A percentile compares a stretch with the other conserved stretches of the same genome.
These are phyloP conservation scores for Nothomitra cinnamomea DNA, from an alignment of 2,329 filamentous ascomycete species.

Conservation along the genomic window DNA sequence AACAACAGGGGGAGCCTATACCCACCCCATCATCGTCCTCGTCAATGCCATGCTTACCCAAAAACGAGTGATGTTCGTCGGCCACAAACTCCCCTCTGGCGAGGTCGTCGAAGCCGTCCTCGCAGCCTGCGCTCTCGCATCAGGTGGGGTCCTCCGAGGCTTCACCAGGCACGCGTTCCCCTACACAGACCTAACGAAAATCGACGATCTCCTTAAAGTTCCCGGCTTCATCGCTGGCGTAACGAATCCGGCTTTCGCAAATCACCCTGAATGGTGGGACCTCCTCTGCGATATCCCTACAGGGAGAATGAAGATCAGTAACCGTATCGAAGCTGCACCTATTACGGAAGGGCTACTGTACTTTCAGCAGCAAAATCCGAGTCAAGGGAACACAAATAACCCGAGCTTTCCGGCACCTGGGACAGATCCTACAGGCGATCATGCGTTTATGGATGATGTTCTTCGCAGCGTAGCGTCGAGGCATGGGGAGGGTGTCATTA, in stretches of 20 bases:
- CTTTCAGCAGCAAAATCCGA: conserved; percentile 66
- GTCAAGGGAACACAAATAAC: conserved; percentile 27
- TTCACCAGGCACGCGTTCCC: conserved; percentile 95
- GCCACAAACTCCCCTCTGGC: conserved; percentile 85
- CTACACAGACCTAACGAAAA: conserved; percentile 94
- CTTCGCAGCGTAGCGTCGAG: conserved; percentile 67
- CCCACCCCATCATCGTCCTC: conserved; percentile 87
- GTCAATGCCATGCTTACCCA: conserved; percentile 91
- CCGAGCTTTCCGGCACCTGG: conserved; percentile 16
- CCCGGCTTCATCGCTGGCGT: conserved; percentile 96
- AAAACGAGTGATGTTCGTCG: conserved; percentile 89
- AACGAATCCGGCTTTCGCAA: conserved; percentile 89
- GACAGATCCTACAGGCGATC: conserved; percentile 66
- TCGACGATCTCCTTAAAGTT: conserved; percentile 88
- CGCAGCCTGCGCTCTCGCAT: conserved; percentile 86
- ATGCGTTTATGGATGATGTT: conserved; percentile 75
- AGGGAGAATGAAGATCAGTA: conserved; percentile 88
- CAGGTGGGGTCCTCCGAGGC: conserved; percentile 77
- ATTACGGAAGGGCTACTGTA: conserved; percentile 71
- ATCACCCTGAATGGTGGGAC: conserved; percentile 97
- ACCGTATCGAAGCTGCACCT: conserved; percentile 62
- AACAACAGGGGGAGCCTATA: conserved; percentile 76
- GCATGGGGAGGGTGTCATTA: conserved; percentile 76
- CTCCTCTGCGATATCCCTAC: conserved; percentile 82
- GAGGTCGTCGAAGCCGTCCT: conserved; percentile 97